A percentile compares a stretch with the other conserved stretches of the same genome.
Evolutionary conservation across 768 basidiomycete species (phyloP).

Genomic region (Fibroporia radiculosa): DNA sequence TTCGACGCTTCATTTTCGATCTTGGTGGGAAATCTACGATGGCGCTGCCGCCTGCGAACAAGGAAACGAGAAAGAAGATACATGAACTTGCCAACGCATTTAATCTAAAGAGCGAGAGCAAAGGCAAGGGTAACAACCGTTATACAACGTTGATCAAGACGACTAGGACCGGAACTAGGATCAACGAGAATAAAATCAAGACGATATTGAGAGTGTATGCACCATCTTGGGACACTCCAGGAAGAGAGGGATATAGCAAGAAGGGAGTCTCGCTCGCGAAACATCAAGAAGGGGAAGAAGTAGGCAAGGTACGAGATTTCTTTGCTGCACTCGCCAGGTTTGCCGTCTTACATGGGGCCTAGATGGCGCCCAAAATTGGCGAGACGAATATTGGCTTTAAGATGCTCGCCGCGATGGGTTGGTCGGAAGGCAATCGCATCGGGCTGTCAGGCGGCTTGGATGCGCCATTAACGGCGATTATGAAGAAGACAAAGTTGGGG

Average conservation of each 20-base stretch:
- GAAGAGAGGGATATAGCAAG: slow-evolving; percentile 22
- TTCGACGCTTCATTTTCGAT: slow-evolving; percentile 61
- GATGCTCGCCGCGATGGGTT: slow-evolving; percentile 87
- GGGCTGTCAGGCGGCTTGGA: slow-evolving; percentile 61
- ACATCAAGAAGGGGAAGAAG: slow-evolving; percentile 79
- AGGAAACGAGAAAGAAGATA: slow-evolving; percentile 58
- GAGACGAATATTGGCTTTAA: slow-evolving; percentile 78
- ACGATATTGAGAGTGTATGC: slow-evolving; percentile 31
- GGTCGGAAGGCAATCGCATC: slow-evolving; percentile 76
- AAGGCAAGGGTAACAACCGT: slow-evolving; percentile 57
- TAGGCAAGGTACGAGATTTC: slow-evolving; percentile 55
- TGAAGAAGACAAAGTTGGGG: slow-evolving; percentile 82
- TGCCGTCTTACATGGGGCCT: slow-evolving; percentile 2
- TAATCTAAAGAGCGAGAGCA: slow-evolving; percentile 68
- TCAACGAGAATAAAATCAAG: slow-evolving; percentile 56
- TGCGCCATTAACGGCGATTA: slow-evolving; percentile 71
- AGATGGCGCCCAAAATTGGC: slow-evolving; percentile 79
- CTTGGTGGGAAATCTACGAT: slow-evolving; percentile 44
- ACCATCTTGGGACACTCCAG: slow-evolving; percentile 16
- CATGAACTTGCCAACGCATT: slow-evolving; percentile 81
- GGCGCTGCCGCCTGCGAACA: slow-evolving; percentile 73
- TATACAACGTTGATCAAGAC: slow-evolving; percentile 78
- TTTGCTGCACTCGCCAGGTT: background rate
- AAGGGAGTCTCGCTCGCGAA: slow-evolving; percentile 28
- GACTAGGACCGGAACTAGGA: slow-evolving; percentile 40